These are phyloP conservation scores for Sarocladiaceae sp. DNA, from an alignment of 2,329 filamentous ascomycete genomes.

Conservation along the genomic window DNA sequence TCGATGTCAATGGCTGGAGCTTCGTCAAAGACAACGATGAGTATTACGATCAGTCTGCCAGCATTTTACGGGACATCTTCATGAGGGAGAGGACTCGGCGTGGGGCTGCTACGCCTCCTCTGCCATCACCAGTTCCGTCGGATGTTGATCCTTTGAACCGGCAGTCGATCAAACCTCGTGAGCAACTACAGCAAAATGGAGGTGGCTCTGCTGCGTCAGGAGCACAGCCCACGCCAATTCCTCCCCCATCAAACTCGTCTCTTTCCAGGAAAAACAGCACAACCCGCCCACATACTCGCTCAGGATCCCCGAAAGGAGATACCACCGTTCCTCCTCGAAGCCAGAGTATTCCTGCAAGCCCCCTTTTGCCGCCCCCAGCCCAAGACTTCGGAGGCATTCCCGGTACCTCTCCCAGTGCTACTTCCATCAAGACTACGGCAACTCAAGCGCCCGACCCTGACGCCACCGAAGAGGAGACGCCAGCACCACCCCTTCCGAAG, in stretches of 20 bases:
- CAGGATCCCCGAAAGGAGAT: slow-evolving; percentile 28
- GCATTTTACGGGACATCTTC: slow-evolving; percentile 84
- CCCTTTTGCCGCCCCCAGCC: slow-evolving; percentile 27
- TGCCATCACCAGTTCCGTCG: slow-evolving; percentile 42
- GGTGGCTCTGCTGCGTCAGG: slow-evolving; percentile 14
- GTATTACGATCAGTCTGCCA: slow-evolving; percentile 90
- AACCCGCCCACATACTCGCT: slow-evolving; percentile 17
- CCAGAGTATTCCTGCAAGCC: slow-evolving; percentile 31
- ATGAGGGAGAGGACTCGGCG: slow-evolving; percentile 69
- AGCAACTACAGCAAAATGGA: slow-evolving; percentile 17
- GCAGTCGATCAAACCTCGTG: slow-evolving; percentile 34
- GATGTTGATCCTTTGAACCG: slow-evolving; percentile 39
- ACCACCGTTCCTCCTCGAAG: slow-evolving; percentile 25
- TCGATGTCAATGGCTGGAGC: slow-evolving; percentile 99
- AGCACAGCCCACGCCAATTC: slow-evolving; percentile 11
- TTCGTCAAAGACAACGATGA: slow-evolving; percentile 99
- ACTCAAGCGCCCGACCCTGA: slow-evolving; percentile 13
- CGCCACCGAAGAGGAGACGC: slow-evolving; percentile 32
- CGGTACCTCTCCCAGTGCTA: slow-evolving; percentile 27
- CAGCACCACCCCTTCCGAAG: slow-evolving; percentile 69
- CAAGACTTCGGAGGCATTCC: not conserved
- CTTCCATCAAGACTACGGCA: slow-evolving; percentile 29
- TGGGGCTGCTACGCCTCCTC: slow-evolving; percentile 54
- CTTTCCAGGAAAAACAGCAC: slow-evolving; percentile 19
- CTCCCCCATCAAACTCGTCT: not conserved